Evolutionary conservation across 495 filamentous ascomycete species (phyloP).

Genomic region (Penicillium tannophilum): DNA sequence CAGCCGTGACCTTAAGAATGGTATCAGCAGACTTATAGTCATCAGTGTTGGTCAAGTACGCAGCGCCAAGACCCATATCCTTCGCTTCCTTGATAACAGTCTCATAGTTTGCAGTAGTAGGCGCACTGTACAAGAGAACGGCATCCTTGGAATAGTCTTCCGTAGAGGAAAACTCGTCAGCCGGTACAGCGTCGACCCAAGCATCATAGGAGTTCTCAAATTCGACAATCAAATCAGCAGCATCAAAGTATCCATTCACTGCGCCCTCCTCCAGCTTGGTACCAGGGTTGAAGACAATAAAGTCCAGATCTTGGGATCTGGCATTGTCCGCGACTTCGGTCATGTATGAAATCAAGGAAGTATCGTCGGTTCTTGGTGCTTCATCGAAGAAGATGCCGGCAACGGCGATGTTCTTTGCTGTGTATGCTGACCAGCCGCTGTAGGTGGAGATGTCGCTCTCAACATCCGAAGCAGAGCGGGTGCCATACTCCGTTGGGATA

Average conservation of each 20-base stretch:
- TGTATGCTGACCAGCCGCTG: conserved; percentile 38
- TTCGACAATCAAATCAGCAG: conserved; percentile 27
- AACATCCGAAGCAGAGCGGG: conserved; percentile 29
- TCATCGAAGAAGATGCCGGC: conserved; percentile 55
- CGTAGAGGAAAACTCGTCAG: conserved; percentile 10
- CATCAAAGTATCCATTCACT: conserved; percentile 18
- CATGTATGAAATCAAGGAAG: conserved; percentile 34
- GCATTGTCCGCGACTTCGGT: conserved; percentile 30
- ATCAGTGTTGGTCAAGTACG: conserved; percentile 22
- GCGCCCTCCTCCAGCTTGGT: conserved; percentile 16
- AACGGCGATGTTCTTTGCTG: conserved; percentile 33
- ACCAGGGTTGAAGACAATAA: conserved; percentile 27
- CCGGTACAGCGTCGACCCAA: conserved; percentile 13
- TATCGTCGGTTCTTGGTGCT: conserved; percentile 31
- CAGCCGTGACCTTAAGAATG: conserved; percentile 18
- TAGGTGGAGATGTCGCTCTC: conserved; percentile 44
- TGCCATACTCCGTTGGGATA: conserved; percentile 41
- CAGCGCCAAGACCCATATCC: conserved; percentile 27
- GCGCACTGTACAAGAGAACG: conserved; percentile 23
- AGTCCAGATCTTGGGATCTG: conserved; percentile 14
- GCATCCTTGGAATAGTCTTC: conserved; percentile 18
- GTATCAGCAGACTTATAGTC: conserved; percentile 17
- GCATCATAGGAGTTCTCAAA: conserved; percentile 25
- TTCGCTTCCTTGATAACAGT: conserved; percentile 16
- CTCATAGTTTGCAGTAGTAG: conserved; percentile 12